These are phyloP conservation scores for Oryza punctata DNA, from an alignment of 176 grass and related monocot genomes.

Conservation along the genomic window DNA sequence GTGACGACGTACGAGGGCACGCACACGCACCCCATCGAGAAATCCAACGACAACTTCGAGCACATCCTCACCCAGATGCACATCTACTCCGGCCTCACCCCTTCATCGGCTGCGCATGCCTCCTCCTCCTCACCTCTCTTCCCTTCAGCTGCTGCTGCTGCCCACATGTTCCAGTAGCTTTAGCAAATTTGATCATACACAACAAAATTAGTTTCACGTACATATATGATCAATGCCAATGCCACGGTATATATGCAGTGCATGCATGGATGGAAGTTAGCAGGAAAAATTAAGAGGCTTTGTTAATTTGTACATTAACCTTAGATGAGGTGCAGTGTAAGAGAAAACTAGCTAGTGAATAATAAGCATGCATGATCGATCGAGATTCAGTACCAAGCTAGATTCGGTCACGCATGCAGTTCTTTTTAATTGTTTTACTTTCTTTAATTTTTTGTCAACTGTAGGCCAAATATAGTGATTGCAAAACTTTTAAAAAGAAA, in stretches of 20 bases:
- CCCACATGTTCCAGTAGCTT: conserved; percentile 33
- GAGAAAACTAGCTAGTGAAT: conserved; percentile 17
- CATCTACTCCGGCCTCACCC: conserved; percentile 47
- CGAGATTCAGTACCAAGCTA: not conserved
- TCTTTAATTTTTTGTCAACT: not conserved
- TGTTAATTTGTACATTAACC: conserved; percentile 45
- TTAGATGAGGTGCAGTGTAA: conserved; percentile 7
- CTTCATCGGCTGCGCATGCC: not conserved
- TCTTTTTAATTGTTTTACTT: not conserved
- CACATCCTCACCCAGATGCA: conserved; percentile 96
- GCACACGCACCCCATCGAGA: conserved; percentile 84
- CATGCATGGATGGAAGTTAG: not conserved
- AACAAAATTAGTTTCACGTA: not conserved
- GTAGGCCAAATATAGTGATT: not conserved
- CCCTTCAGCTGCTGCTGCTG: not conserved
- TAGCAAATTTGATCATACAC: not conserved
- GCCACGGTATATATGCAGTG: not conserved
- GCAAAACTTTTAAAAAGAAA: not conserved
- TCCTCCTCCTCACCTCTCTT: conserved; percentile 11
- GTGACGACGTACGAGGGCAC: conserved; percentile 86
- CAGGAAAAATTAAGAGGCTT: not conserved
- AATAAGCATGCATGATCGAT: conserved; percentile 22
- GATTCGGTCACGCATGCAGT: not conserved
- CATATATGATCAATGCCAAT: not conserved
- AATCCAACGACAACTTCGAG: conserved; percentile 87